Percentiles rank a stretch among this genome's conserved stretches.
These are phyloP conservation scores for Neurospora sp. DNA, from an alignment of 2,329 filamentous ascomycete species.

Conservation along the genomic window DNA sequence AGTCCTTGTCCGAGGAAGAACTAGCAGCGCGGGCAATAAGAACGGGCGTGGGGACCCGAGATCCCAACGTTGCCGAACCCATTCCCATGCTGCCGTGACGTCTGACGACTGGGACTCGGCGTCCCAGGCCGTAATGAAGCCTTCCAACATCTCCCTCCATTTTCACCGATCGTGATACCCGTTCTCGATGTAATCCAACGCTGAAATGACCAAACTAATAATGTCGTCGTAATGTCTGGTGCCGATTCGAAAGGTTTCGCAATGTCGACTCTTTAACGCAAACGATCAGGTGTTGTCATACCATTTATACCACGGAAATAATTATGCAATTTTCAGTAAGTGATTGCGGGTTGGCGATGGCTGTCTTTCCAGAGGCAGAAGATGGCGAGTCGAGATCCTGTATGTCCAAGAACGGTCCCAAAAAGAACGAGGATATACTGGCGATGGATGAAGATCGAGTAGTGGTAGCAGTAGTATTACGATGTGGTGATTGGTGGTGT, in stretches of 20 bases:
- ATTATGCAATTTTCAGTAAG: neutral
- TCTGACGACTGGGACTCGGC: slow-evolving; percentile 14
- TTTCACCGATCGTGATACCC: slow-evolving; percentile 7
- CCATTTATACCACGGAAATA: slow-evolving; percentile 13
- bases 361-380: slow-evolving; percentile 3
- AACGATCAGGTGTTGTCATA: slow-evolving; percentile 15
- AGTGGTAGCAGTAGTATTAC: neutral
- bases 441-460: neutral
- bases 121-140: slow-evolving; percentile 14
- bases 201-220: neutral
- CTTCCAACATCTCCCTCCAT: slow-evolving; percentile 15
- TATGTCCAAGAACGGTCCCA: neutral
- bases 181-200: slow-evolving; percentile 2
- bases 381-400: neutral
- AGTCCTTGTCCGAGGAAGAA: slow-evolving; percentile 4
- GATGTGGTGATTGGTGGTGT: neutral
- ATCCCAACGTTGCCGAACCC: slow-evolving; percentile 9
- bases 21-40: slow-evolving; percentile 9
- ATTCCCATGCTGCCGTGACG: slow-evolving; percentile 3
- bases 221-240: slow-evolving; percentile 5
- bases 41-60: slow-evolving; percentile 10
- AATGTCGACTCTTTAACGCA: slow-evolving; percentile 9
- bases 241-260: neutral
- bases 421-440: neutral
- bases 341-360: slow-evolving; percentile 5